Evolutionary conservation across 352 stramenopile species (phyloP), one percentile per base, ranked within the genome.

Genomic region (Pythium phragmiticola): DNA sequence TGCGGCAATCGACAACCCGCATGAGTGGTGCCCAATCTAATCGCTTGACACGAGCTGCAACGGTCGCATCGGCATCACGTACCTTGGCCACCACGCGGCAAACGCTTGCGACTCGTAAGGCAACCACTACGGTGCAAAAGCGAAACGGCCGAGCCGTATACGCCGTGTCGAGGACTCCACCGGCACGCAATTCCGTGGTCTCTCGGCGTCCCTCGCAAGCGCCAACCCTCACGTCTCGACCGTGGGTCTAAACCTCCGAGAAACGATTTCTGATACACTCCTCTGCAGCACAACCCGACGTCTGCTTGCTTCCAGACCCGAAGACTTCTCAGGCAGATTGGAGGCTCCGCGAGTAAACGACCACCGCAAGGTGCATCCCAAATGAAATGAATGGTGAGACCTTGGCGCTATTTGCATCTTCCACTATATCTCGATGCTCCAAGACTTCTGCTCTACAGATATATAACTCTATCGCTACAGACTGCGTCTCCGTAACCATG

Each of bases 41-140:
- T 8, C 17, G 16, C 1, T 21, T 41, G 4, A 60, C 50, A n/a
- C 51, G 51, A 16, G n/a, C 60, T 17, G n/a, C 60, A 4, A 66
- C 60, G 3, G 60, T 66, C 19, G 43, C 60, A 4, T 66, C 60
- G 4, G 60, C 60, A 1, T 66, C 60, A 11, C 60, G 60, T 5
- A 57, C 60, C 11, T 21, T 66, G n/a, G 43, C 51, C 6, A 55
- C 42, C 13, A 57, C 60, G 12, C 51, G 60, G 2, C 41, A 61
- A 19, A 19, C 30, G 16, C 47, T 56, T 11, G 48, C 45, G 26
- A 56, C 37, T 26, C 37, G 49, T 21, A 51, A 48, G 11, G 43
- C 30, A 1, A 57, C 46, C 0, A 57, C n/a, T 26, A n/a, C 41
- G 13, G 23, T 28, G 5, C 13, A 46, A 46, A 46, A 46, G 39